These are phyloP conservation scores for Vigna hirtella DNA, from an alignment of 306 rosid genomes.

Conservation along the genomic window DNA sequence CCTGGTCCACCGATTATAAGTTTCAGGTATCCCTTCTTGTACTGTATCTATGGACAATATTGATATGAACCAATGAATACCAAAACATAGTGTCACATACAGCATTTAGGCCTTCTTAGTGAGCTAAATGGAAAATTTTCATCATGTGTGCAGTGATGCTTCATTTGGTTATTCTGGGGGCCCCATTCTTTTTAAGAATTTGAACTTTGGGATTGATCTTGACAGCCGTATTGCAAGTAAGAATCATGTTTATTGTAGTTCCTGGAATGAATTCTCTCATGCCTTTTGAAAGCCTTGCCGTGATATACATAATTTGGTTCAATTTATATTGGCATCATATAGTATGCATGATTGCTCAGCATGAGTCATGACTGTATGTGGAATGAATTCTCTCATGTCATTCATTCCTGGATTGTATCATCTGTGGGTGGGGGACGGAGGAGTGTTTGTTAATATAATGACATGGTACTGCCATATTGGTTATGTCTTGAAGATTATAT, in stretches of 20 bases:
- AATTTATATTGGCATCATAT: slow-evolving; percentile 20
- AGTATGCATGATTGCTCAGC: slow-evolving; percentile 19
- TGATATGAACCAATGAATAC: slow-evolving; percentile 31
- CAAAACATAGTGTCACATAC: slow-evolving; percentile 12
- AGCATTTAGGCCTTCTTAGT: slow-evolving; percentile 16
- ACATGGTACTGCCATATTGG: slow-evolving; percentile 33
- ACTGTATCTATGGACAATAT: slow-evolving; percentile 18
- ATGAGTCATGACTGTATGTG: background rate
- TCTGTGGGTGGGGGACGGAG: slow-evolving; percentile 8
- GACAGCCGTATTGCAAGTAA: slow-evolving; percentile 99
- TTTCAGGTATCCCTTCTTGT: slow-evolving; percentile 72
- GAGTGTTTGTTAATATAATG: slow-evolving; percentile 25
- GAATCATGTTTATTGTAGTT: slow-evolving; percentile 47
- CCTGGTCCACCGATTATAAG: slow-evolving; percentile 99
- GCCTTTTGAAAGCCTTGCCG: slow-evolving; percentile 4
- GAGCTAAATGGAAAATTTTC: slow-evolving; percentile 17
- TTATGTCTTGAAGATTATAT: slow-evolving; percentile 39
- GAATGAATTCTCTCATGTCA: slow-evolving; percentile 4
- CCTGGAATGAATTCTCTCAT: slow-evolving; percentile 3
- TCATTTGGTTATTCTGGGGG: slow-evolving; percentile 99
- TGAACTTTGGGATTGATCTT: slow-evolving; percentile 97
- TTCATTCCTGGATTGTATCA: slow-evolving; percentile 21
- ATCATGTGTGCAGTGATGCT: slow-evolving; percentile 79
- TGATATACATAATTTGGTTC: background rate
- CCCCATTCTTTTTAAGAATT: slow-evolving; percentile 81